phyloP scores from a whole-genome alignment of 192 early-diverging fungal species.

The Blastocladiella britannica region DNA sequence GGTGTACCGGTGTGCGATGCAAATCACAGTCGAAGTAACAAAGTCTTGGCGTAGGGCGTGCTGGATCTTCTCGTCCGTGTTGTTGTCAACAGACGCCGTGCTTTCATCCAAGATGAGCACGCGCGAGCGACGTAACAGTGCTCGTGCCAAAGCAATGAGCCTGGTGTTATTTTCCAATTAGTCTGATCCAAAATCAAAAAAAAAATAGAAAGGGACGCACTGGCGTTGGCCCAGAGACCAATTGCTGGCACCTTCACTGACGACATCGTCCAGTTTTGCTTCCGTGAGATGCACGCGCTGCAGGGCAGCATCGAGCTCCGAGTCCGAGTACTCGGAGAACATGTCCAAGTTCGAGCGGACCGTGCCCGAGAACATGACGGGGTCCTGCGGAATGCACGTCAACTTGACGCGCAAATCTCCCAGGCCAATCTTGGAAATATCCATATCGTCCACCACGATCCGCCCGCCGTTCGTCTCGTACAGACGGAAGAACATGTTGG shows the following conservation, averaged over 20 bases:
- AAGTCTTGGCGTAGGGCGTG: constrained; percentile 58
- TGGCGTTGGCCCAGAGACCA: constrained; percentile 63
- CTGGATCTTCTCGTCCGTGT: constrained; percentile 76
- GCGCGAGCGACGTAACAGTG: constrained; percentile 41
- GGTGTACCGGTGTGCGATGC: constrained; percentile 86
- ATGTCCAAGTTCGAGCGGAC: constrained; percentile 84
- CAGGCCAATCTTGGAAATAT: constrained; percentile 50
- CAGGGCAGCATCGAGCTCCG: constrained; percentile 56
- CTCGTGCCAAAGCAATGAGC: constrained; percentile 57
- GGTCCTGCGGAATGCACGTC: constrained; percentile 85
- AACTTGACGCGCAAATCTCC: constrained; percentile 54
- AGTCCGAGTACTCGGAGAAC: constrained; percentile 54
- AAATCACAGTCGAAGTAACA: constrained; percentile 49
- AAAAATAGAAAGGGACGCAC: no score
- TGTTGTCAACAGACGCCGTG: constrained; percentile 71
- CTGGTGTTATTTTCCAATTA: no score
- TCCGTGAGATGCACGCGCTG: constrained; percentile 31
- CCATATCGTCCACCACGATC: constrained; percentile 51
- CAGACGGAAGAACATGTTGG: constrained; percentile 53
- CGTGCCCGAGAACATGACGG: constrained; percentile 55
- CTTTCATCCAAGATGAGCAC: constrained; percentile 72
- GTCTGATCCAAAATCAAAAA: no score
- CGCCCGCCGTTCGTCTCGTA: constrained; percentile 44
- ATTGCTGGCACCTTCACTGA: constrained; percentile 66
- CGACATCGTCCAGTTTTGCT: constrained; percentile 43